phyloP scores from a whole-genome alignment of 371 early-diverging fungal genomes.

The Mortierella sp. region DNA sequence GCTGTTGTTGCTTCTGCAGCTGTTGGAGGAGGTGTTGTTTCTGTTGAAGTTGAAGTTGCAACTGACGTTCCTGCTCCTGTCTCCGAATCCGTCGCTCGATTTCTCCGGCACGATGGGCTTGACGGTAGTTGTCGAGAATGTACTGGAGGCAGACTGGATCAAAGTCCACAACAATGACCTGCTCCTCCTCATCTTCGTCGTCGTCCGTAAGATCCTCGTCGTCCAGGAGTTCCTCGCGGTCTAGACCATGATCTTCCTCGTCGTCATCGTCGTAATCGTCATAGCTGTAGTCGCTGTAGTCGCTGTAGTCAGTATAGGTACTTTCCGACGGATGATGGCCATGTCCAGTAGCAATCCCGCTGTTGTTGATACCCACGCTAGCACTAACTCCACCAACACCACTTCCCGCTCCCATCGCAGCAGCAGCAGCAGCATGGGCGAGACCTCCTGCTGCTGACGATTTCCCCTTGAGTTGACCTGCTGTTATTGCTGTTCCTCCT shows the following conservation, averaged over 20 bases:
- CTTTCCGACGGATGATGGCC: conserved; percentile 38
- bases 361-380: neutral
- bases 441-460: neutral
- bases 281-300: conserved; percentile 62
- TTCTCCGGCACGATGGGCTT: conserved; percentile 50
- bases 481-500: conserved; percentile 25
- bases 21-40: conserved; percentile 18
- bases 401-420: neutral
- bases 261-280: conserved; percentile 66
- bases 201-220: conserved; percentile 49
- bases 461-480: conserved; percentile 12
- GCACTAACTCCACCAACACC: neutral
- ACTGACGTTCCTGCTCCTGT: conserved; percentile 27
- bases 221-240: conserved; percentile 17
- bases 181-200: conserved; percentile 56
- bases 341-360: conserved; percentile 1
- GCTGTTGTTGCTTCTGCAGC: conserved; percentile 3
- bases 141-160: conserved; percentile 75
- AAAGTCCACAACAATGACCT: conserved; percentile 73
- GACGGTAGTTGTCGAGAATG: conserved; percentile 67
- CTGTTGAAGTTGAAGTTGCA: conserved; percentile 23
- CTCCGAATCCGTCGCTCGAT: conserved; percentile 31
- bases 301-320: conserved; percentile 37
- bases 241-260: conserved; percentile 17
- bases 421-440: neutral